phyloP scores from a whole-genome alignment of 768 basidiomycete species.

The Kwoniella pini region DNA sequence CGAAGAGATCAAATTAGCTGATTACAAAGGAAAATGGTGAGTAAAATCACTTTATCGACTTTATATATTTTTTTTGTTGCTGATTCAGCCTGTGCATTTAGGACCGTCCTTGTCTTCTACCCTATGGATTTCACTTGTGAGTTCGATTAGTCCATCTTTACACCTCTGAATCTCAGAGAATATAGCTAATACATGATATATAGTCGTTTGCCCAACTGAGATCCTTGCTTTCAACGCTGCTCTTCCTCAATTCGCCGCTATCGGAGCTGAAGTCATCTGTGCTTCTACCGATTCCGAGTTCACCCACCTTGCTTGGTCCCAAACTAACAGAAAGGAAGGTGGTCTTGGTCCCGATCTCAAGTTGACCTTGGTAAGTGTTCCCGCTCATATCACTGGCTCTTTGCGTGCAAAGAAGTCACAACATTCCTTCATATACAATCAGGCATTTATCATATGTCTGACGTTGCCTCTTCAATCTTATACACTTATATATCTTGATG shows the following conservation, averaged over 20 bases:
- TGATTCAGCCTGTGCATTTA: conserved; percentile 48
- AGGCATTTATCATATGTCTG: no score
- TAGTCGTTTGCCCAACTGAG: conserved; percentile 77
- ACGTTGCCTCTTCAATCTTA: background rate
- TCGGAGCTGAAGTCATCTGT: conserved; percentile 76
- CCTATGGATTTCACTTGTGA: conserved; percentile 68
- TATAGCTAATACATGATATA: background rate
- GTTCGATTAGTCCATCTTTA: background rate
- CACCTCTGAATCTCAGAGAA: no score
- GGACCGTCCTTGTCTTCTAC: conserved; percentile 94
- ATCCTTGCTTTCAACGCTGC: conserved; percentile 94
- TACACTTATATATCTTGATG: no score
- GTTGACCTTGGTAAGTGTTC: conserved; percentile 63
- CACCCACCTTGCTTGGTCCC: conserved; percentile 79
- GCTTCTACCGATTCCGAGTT: conserved; percentile 84
- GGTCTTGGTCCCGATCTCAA: conserved; percentile 86
- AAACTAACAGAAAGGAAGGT: conserved; percentile 76
- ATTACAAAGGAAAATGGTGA: conserved; percentile 81
- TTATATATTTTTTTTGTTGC: no score
- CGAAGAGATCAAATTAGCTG: conserved; percentile 70
- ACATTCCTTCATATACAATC: no score
- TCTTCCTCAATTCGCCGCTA: conserved; percentile 68
- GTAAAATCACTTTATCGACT: conserved; percentile 9
- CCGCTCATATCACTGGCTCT: background rate
- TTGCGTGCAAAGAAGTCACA: no score